Percentiles rank a stretch among this genome's conserved stretches.
Evolutionary conservation across 805 yeast species (phyloP).

Genomic region (Lipomyces yamanashiensis): DNA sequence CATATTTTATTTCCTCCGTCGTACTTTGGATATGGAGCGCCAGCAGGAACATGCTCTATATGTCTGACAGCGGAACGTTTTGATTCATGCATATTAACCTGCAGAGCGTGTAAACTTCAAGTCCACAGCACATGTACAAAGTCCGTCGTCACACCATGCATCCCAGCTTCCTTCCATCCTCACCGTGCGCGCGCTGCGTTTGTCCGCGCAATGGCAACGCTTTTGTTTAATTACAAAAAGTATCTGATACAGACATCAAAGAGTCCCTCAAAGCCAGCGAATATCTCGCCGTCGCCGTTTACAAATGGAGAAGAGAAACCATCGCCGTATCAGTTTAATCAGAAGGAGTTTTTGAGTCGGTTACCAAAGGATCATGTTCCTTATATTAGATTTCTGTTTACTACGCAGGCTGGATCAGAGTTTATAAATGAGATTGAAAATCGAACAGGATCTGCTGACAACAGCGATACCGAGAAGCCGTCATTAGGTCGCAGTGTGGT

Average conservation of each 20-base stretch:
- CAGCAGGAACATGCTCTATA: slow-evolving; percentile 6
- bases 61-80: slow-evolving; percentile 3
- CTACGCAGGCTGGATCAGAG: slow-evolving; percentile 36
- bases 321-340: slow-evolving; percentile 7
- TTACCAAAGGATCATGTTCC: slow-evolving; percentile 30
- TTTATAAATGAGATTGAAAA: slow-evolving; percentile 29
- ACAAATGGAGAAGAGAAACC: not conserved
- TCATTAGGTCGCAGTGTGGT: not conserved
- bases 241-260: slow-evolving; percentile 3
- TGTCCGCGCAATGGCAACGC: slow-evolving; percentile 24
- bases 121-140: slow-evolving; percentile 18
- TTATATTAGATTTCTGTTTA: slow-evolving; percentile 22
- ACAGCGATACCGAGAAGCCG: too few relatives aligned
- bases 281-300: not conserved
- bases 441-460: not conserved
- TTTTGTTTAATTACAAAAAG: slow-evolving; percentile 26
- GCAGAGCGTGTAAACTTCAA: slow-evolving; percentile 13
- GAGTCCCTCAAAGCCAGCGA: not conserved
- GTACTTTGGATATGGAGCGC: not conserved
- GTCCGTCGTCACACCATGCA: slow-evolving; percentile 27
- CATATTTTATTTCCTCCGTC: slow-evolving; percentile 18
- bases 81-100: slow-evolving; percentile 1
- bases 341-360: slow-evolving; percentile 16
- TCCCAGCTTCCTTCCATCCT: slow-evolving; percentile 31
- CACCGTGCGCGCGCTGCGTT: slow-evolving; percentile 29